Conservation (phyloP, 148 eudicot species). For the Simmondsia chinensis region DNA sequence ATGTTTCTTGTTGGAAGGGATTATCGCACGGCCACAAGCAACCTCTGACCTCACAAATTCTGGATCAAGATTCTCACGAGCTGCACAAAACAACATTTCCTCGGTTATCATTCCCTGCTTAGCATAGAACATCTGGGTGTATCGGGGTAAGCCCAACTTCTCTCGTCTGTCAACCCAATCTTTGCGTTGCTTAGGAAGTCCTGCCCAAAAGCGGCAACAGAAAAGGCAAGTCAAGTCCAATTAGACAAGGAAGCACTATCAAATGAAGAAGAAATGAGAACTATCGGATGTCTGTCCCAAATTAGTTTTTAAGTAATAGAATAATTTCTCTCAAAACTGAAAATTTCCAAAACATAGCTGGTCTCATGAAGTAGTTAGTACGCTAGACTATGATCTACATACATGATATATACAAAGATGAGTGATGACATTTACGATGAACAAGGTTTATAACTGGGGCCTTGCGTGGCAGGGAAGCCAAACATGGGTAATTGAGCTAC, state of each 20-base stretch:
- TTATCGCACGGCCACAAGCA: conserved; percentile 97
- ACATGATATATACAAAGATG: too few relatives aligned
- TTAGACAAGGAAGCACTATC: background rate
- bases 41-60: conserved; percentile 96
- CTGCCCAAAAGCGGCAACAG: conserved; percentile 22
- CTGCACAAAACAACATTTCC: conserved; percentile 89
- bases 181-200: conserved; percentile 78
- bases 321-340: too few relatives aligned
- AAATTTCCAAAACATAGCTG: too few relatives aligned
- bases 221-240: background rate
- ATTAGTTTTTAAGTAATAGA: too few relatives aligned
- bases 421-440: too few relatives aligned
- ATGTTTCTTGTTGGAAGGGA: conserved; percentile 95
- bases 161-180: conserved; percentile 87
- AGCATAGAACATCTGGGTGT: conserved; percentile 98
- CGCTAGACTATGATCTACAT: too few relatives aligned
- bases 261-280: too few relatives aligned
- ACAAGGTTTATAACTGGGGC: too few relatives aligned
- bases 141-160: conserved; percentile 70
- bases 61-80: conserved; percentile 91
- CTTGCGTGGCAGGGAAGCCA: too few relatives aligned
- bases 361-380: too few relatives aligned
- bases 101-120: conserved; percentile 88
- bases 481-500: too few relatives aligned
- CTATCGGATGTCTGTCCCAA: too few relatives aligned